A percentile compares a stretch with the other conserved stretches of the same genome.
Evolutionary conservation across 2,329 filamentous ascomycete genomes (phyloP).

Genomic region (Magnaporthiopsis incrustans): DNA sequence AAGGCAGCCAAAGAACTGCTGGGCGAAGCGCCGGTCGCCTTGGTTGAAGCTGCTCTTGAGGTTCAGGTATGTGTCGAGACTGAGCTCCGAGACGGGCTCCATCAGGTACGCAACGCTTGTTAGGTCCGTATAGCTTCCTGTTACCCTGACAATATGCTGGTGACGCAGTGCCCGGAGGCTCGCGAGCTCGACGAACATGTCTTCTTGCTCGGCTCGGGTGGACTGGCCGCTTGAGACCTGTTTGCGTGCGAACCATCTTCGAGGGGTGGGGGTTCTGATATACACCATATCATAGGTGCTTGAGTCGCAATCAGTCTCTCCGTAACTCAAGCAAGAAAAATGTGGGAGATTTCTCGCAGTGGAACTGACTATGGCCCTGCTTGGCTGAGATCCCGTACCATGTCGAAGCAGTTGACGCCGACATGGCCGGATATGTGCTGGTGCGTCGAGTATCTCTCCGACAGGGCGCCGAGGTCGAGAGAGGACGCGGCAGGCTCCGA

Average conservation of each 20-base stretch:
- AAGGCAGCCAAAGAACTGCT: slow-evolving; percentile 5
- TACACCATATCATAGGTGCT: slow-evolving; percentile 5
- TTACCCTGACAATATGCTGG: neutral
- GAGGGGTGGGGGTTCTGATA: neutral
- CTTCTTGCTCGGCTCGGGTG: neutral
- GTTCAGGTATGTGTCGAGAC: neutral
- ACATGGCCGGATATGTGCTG: neutral
- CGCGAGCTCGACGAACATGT: slow-evolving; percentile 1
- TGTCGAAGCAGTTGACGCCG: neutral
- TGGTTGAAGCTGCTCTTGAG: neutral
- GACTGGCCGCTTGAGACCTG: too few relatives aligned
- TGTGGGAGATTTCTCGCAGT: neutral
- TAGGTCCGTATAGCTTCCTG: slow-evolving; percentile 2
- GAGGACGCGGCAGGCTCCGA: neutral
- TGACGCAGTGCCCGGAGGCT: neutral
- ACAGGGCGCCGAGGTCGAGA: neutral
- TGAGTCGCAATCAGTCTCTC: neutral
- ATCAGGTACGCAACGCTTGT: slow-evolving; percentile 3
- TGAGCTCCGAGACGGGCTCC: slow-evolving; percentile 5
- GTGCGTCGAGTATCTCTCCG: neutral
- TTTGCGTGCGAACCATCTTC: slow-evolving; percentile 3
- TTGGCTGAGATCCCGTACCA: neutral
- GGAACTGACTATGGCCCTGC: neutral
- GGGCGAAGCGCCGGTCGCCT: neutral
- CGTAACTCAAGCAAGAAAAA: neutral